These are phyloP conservation scores for Oryza australiensis DNA, from an alignment of 176 grass and related monocot species.

Conservation along the genomic window DNA sequence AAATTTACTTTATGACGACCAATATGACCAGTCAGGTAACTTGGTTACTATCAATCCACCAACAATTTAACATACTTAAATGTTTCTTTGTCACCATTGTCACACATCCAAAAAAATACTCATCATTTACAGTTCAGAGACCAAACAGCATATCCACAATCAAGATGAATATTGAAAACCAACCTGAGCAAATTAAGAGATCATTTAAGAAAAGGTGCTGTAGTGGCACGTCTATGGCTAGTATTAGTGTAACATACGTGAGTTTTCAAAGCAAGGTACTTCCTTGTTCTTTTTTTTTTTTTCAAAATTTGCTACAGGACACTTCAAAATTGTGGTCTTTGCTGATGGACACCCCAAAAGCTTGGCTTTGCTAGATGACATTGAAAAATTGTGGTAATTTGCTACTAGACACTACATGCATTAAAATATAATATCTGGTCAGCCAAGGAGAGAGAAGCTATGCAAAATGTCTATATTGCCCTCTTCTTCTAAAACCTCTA, in stretches of 20 bases:
- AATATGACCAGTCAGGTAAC: background rate
- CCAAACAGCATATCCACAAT: slow-evolving; percentile 6
- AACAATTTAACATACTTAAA: background rate
- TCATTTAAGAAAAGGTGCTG: background rate
- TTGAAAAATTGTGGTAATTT: no score
- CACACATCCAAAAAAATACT: background rate
- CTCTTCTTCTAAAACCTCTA: no score
- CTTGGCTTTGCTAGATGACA: no score
- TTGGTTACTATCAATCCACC: background rate
- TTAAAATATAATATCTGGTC: no score
- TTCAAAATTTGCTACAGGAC: no score
- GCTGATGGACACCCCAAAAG: no score
- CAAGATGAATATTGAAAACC: background rate
- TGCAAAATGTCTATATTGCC: no score
- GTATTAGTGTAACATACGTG: background rate
- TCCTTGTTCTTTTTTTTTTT: background rate
- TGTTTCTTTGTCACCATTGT: background rate
- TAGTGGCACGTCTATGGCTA: background rate
- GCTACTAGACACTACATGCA: no score
- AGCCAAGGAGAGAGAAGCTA: no score
- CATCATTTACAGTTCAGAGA: background rate
- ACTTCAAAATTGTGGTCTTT: no score
- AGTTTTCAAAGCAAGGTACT: slow-evolving; percentile 12
- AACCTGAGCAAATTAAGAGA: slow-evolving; percentile 4
- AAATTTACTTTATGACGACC: background rate